phyloP scores from a whole-genome alignment of 257 asterid species.

The Solanum infundibuliforme region DNA sequence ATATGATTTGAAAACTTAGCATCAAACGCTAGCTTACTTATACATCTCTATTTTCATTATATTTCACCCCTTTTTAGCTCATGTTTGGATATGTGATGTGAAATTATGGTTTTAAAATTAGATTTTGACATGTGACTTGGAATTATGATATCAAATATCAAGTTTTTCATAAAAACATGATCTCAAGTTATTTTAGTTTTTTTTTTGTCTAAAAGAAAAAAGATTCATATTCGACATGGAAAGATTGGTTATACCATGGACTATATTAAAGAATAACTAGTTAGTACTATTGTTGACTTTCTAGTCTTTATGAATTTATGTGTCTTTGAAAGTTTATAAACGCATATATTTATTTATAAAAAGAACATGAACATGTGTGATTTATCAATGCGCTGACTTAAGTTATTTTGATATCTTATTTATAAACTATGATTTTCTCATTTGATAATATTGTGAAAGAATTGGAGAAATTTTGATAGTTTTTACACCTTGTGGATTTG shows the following conservation, averaged over 20 bases:
- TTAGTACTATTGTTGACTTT: not conserved
- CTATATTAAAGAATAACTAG: not conserved
- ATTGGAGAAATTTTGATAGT: not conserved
- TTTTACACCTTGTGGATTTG: not conserved
- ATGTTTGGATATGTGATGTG: too few relatives aligned
- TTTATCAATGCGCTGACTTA: not conserved
- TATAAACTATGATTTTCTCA: not conserved
- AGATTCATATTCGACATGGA: not conserved
- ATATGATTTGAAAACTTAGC: too few relatives aligned
- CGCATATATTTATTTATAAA: too few relatives aligned
- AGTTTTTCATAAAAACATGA: too few relatives aligned
- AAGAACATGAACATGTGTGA: not conserved
- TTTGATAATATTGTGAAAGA: not conserved
- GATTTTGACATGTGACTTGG: too few relatives aligned
- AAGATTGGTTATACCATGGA: not conserved
- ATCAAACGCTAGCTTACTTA: too few relatives aligned
- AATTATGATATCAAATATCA: too few relatives aligned
- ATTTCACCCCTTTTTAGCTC: too few relatives aligned
- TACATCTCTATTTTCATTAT: too few relatives aligned
- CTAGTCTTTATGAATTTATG: not conserved
- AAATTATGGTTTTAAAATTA: too few relatives aligned
- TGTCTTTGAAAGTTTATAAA: not conserved
- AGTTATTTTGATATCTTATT: not conserved
- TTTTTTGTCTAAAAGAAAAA: too few relatives aligned
- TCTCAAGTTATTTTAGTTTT: too few relatives aligned